These are phyloP conservation scores for Epicoccum nigrum DNA, from an alignment of 2,329 filamentous ascomycete genomes.

Conservation along the genomic window DNA sequence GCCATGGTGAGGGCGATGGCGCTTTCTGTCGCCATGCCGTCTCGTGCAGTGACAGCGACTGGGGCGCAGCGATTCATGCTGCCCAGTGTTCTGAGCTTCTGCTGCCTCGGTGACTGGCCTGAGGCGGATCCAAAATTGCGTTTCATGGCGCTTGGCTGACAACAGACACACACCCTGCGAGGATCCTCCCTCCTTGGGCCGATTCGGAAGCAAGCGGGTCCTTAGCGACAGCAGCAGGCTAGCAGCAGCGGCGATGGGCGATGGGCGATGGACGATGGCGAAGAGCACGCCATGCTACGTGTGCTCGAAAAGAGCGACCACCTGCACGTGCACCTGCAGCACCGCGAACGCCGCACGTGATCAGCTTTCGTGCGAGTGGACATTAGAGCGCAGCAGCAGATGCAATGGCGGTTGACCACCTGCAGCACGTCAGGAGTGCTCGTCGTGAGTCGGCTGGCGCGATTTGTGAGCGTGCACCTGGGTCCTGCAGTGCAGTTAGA, in stretches of 20 bases:
- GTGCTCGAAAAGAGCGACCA: constrained; percentile 11
- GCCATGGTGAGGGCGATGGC: constrained; percentile 2
- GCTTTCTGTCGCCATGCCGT: not conserved
- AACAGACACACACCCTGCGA: constrained; percentile 38
- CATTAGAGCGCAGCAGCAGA: constrained; percentile 4
- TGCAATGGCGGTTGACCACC: too few species aligned
- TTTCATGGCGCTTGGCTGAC: constrained; percentile 42
- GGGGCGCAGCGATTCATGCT: constrained; percentile 1
- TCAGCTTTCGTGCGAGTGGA: constrained; percentile 6
- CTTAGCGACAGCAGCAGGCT: constrained; percentile 30
- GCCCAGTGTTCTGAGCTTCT: constrained; percentile 12
- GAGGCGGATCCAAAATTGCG: constrained; percentile 33
- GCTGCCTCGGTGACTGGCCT: constrained; percentile 19
- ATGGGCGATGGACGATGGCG: constrained; percentile 13
- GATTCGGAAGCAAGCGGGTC: constrained; percentile 34
- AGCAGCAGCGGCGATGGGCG: too few species aligned
- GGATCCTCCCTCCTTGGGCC: constrained; percentile 42
- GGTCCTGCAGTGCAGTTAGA: too few species aligned
- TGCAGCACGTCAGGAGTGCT: constrained; percentile 10
- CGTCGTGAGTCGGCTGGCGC: constrained; percentile 4
- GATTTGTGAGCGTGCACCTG: constrained; percentile 27
- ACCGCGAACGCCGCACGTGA: constrained; percentile 11
- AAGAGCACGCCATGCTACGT: constrained; percentile 19
- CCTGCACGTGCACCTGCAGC: too few species aligned
- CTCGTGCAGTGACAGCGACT: constrained; percentile 2